Evolutionary conservation across 345 rosid genomes (phyloP).

Genomic region (Xanthoceras sorbifolium): DNA sequence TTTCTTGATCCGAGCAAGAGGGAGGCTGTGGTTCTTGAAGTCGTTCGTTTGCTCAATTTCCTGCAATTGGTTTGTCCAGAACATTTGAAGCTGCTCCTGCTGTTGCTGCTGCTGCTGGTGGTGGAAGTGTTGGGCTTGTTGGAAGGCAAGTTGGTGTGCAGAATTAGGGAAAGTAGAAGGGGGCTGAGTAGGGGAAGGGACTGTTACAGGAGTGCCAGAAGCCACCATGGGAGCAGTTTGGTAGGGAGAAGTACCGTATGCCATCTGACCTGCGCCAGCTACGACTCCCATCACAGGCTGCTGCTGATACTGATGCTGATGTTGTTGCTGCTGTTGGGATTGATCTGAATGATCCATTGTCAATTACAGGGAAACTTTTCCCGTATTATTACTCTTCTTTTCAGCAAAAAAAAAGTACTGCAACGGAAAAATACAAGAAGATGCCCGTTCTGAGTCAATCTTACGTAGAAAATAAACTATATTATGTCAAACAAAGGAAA

Average conservation of each 20-base stretch:
- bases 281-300: constrained; percentile 48
- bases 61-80: constrained; percentile 60
- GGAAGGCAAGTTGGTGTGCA: constrained; percentile 43
- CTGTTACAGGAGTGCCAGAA: constrained; percentile 46
- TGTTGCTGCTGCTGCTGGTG: constrained; percentile 54
- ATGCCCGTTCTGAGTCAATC: not conserved
- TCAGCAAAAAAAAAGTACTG: constrained; percentile 27
- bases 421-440: constrained; percentile 14
- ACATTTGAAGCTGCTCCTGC: constrained; percentile 55
- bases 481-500: not conserved
- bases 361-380: not conserved
- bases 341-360: constrained; percentile 63
- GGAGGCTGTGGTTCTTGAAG: constrained; percentile 60
- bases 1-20: constrained; percentile 61
- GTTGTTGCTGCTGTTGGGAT: constrained; percentile 37
- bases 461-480: not conserved
- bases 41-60: constrained; percentile 53
- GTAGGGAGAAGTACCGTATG: constrained; percentile 49
- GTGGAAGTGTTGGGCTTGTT: constrained; percentile 56
- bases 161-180: constrained; percentile 30
- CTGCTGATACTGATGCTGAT: constrained; percentile 37
- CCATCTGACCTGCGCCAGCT: constrained; percentile 46
- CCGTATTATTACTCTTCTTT: constrained; percentile 17
- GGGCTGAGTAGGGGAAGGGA: constrained; percentile 38
- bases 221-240: constrained; percentile 48